Evolutionary conservation across 768 basidiomycete genomes (phyloP).

Genomic region (Naganishia vaughanmartiniae): DNA sequence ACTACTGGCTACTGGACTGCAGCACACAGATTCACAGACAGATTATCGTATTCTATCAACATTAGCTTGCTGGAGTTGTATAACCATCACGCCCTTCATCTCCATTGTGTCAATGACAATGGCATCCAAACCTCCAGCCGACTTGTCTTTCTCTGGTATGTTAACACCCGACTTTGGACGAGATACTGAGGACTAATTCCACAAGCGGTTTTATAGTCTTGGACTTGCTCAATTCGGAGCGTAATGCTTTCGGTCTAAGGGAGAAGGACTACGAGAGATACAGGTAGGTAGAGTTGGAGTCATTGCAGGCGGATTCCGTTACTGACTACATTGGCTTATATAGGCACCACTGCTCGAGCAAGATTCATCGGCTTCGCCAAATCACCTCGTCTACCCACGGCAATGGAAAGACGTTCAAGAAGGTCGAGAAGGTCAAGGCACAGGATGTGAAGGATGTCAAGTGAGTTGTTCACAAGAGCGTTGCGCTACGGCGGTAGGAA

Average conservation of each 20-base stretch:
- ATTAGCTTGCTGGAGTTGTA: background rate
- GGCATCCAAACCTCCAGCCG: background rate
- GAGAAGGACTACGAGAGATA: constrained; percentile 86
- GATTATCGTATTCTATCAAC: background rate
- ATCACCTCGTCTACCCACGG: constrained; percentile 81
- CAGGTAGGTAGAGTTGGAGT: constrained; percentile 57
- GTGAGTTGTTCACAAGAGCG: constrained; percentile 56
- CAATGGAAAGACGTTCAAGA: constrained; percentile 72
- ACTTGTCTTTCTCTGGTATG: constrained; percentile 25
- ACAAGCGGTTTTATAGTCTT: constrained; percentile 61
- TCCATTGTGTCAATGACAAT: background rate
- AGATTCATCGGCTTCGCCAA: constrained; percentile 81
- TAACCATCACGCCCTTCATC: background rate
- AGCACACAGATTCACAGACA: background rate
- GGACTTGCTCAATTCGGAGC: constrained; percentile 79
- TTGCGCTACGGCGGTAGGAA: background rate
- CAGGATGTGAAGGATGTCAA: constrained; percentile 80
- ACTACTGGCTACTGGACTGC: too few species aligned
- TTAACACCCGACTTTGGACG: background rate
- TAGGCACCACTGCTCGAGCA: constrained; percentile 88
- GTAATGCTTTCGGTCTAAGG: constrained; percentile 83
- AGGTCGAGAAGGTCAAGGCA: constrained; percentile 63
- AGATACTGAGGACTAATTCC: background rate
- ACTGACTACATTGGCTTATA: background rate
- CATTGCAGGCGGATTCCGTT: too few species aligned